phyloP scores from a whole-genome alignment of 2,329 filamentous ascomycete species.

The Cryphonectria nitschkei region DNA sequence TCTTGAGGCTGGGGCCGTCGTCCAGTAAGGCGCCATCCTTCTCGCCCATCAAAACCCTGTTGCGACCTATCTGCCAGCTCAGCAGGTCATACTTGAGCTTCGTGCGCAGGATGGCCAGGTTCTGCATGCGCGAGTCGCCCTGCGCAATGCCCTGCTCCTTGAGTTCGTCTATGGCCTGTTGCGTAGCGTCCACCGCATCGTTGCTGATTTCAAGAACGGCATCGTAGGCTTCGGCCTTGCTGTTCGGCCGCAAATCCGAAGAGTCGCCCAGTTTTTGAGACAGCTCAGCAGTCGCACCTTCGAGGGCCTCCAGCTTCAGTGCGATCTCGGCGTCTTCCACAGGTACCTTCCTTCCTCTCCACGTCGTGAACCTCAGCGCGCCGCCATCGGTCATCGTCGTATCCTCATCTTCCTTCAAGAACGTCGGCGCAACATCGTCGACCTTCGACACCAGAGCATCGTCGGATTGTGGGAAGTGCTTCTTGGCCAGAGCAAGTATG shows the following conservation, averaged over 20 bases:
- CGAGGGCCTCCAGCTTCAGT: constrained; percentile 75
- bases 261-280: constrained; percentile 51
- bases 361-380: constrained; percentile 75
- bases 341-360: constrained; percentile 83
- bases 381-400: constrained; percentile 48
- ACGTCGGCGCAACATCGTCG: constrained; percentile 69
- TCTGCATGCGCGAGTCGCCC: constrained; percentile 86
- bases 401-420: constrained; percentile 64
- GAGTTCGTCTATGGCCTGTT: constrained; percentile 90
- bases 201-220: constrained; percentile 88
- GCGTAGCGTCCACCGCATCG: constrained; percentile 91
- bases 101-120: constrained; percentile 87
- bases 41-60: constrained; percentile 83
- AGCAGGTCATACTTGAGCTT: constrained; percentile 94
- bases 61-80: constrained; percentile 92
- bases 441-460: constrained; percentile 66
- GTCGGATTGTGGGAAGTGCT: constrained; percentile 73
- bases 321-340: constrained; percentile 94
- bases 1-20: constrained; percentile 48
- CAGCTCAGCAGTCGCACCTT: constrained; percentile 55
- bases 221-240: constrained; percentile 86
- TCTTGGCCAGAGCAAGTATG: constrained; percentile 76
- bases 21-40: constrained; percentile 72
- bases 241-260: constrained; percentile 55
- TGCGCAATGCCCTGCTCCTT: constrained; percentile 80